Conservation (phyloP, 2,329 filamentous ascomycete species). For the Colletotrichum orchidophilum region DNA sequence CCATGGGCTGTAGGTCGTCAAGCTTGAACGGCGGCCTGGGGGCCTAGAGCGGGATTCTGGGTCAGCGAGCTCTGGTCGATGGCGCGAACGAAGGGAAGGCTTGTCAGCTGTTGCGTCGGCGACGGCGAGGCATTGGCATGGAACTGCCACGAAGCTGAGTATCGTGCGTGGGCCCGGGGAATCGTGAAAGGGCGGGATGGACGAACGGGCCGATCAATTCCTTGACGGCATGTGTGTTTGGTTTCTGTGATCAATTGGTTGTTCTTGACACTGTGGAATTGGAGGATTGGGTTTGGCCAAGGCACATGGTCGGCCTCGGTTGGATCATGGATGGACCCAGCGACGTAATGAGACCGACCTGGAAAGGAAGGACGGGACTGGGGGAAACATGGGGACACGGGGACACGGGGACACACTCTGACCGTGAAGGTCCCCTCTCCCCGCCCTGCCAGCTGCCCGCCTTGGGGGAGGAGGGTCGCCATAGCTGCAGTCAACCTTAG, state of each 20-base stretch:
- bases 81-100: constrained; percentile 12
- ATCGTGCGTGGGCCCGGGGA: neutral
- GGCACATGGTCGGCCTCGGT: constrained; percentile 19
- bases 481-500: constrained; percentile 8
- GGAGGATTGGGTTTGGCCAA: constrained; percentile 18
- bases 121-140: constrained; percentile 31
- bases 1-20: constrained; percentile 25
- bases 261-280: neutral
- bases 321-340: constrained; percentile 29
- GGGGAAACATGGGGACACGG: too few species aligned
- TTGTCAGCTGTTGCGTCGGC: constrained; percentile 22
- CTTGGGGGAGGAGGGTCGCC: neutral
- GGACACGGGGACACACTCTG: too few species aligned
- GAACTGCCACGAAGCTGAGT: constrained; percentile 12
- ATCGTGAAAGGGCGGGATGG: neutral
- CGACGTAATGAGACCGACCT: constrained; percentile 29
- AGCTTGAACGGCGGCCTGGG: neutral
- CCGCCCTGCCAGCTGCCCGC: neutral
- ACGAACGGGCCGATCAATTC: neutral
- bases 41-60: neutral
- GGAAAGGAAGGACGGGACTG: constrained; percentile 23
- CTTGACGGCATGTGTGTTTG: neutral
- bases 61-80: neutral
- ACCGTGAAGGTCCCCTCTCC: constrained; percentile 3
- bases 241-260: neutral